Conservation (phyloP, 208 protist genomes). For the Vickermania ingenoplastis region DNA sequence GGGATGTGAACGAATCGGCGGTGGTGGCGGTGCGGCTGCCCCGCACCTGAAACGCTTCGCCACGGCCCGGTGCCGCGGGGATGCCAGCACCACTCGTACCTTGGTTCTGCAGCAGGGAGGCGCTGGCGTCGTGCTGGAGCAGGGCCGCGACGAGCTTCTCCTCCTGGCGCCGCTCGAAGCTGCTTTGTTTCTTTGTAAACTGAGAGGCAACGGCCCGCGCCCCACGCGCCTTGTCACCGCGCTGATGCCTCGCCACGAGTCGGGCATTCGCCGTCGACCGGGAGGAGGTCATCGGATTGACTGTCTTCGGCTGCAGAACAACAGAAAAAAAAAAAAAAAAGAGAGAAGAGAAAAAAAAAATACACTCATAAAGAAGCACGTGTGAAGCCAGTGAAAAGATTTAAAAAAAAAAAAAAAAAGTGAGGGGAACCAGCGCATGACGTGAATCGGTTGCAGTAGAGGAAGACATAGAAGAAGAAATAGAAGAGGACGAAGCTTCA, state of each 20-base stretch:
- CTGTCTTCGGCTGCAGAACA: too few relatives aligned
- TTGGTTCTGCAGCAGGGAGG: conserved; percentile 18
- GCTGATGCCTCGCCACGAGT: conserved; percentile 35
- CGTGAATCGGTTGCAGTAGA: too few relatives aligned
- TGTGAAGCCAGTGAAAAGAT: too few relatives aligned
- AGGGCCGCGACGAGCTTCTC: conserved; percentile 37
- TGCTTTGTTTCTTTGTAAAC: conserved; percentile 70
- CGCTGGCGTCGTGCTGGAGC: conserved; percentile 17
- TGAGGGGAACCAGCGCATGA: too few relatives aligned
- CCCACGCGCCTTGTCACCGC: conserved; percentile 16
- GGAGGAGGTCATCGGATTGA: conserved; percentile 26
- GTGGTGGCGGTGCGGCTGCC: neutral
- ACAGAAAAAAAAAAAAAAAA: too few relatives aligned
- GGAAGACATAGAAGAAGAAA: too few relatives aligned
- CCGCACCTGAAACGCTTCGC: neutral
- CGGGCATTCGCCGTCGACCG: conserved; percentile 40
- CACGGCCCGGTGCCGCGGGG: neutral
- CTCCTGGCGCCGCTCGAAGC: conserved; percentile 65
- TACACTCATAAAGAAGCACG: too few relatives aligned
- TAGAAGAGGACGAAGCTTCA: too few relatives aligned
- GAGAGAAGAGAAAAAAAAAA: too few relatives aligned
- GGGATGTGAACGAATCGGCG: conserved; percentile 15
- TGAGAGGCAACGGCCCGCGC: conserved; percentile 35
- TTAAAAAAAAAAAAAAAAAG: too few relatives aligned
- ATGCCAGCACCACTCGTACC: conserved; percentile 1